phyloP scores from a whole-genome alignment of 1,139 yeast species.

The Geotrichum siamense region DNA sequence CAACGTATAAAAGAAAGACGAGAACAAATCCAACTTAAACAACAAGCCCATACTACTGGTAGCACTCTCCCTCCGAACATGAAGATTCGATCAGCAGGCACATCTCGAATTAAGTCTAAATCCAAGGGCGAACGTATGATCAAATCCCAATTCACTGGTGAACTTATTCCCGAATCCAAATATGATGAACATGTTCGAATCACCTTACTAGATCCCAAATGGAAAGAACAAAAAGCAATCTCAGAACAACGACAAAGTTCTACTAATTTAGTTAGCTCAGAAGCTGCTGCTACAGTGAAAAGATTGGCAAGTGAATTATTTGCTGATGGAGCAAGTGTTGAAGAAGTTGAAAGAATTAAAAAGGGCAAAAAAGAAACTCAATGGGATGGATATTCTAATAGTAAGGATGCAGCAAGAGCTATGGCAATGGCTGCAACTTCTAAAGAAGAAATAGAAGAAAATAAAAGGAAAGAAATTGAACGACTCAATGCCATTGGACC shows the following conservation, averaged over 20 bases:
- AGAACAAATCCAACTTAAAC: slow-evolving; percentile 14
- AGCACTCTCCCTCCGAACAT: slow-evolving; percentile 40
- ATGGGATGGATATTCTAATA: slow-evolving; percentile 30
- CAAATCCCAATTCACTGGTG: slow-evolving; percentile 68
- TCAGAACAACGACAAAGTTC: slow-evolving; percentile 52
- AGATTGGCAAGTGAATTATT: slow-evolving; percentile 42
- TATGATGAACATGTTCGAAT: slow-evolving; percentile 69
- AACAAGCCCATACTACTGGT: slow-evolving; percentile 25
- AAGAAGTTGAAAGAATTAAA: slow-evolving; percentile 19
- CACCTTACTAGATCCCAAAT: slow-evolving; percentile 72
- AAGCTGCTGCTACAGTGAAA: slow-evolving; percentile 70
- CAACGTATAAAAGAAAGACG: slow-evolving; percentile 14
- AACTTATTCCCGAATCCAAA: slow-evolving; percentile 59
- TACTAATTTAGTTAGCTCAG: slow-evolving; percentile 59
- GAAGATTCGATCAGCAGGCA: slow-evolving; percentile 64
- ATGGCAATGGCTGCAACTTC: slow-evolving; percentile 25
- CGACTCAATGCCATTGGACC: slow-evolving; percentile 28
- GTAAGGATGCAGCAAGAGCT: slow-evolving; percentile 23
- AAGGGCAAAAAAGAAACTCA: slow-evolving; percentile 24
- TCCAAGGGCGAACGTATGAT: slow-evolving; percentile 37
- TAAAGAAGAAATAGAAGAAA: slow-evolving; percentile 24
- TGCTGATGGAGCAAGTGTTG: slow-evolving; percentile 7
- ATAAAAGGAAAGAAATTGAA: slow-evolving; percentile 20
- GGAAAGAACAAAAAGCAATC: slow-evolving; percentile 60
- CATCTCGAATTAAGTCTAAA: slow-evolving; percentile 45